Base-by-base conservation (phyloP, 768 basidiomycete species). In the Boletus subparvulus region DNA sequence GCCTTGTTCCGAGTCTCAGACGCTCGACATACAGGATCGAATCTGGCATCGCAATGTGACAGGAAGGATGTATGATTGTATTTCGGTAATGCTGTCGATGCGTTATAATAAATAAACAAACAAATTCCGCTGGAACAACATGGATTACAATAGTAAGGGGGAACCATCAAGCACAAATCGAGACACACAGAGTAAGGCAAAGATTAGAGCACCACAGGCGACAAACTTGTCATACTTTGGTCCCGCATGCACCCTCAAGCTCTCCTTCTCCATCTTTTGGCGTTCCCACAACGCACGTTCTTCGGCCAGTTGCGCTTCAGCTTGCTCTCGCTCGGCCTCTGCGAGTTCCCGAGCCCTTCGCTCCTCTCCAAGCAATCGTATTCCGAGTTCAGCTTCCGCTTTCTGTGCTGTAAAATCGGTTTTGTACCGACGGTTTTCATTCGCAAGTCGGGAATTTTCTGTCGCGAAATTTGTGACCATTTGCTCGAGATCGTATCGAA, bases 401-500 rank as follows among this genome's bases (percentile, higher is more conserved):
- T 49, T 51, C 4, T 50, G 69, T 24, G 36, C 49, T 12, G 50
- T 59, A 40, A 50, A 61, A 47, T 55, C 47, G 6, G 50, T 41
- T 28, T 56, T 44, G n/a, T 61, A 57, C 24, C 44, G 56, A 26
- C 50, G 55, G 48, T 70, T 69, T 46, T 67, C 67, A 14, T 49
- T 52, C 16, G 67, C 65, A 1, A 72, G 66, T 40, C 65, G 59
- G 10, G 59, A 55, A 43, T 74, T 75, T 53, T 78, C 74, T 28
- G 69, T 65, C 21, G 62, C 64, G 52, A 74, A 75, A 5, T 69
- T 65, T 2, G 74, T 63, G 1, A 71, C 73, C 56, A 80, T 64
- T n/a, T 71, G 74, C 47, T 69, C 62, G 4, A 78, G 71, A 35
- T 78, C 77, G n/a, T 60, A 45, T 48, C 78, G 76, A 11, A 80